Percentiles rank a stretch among this genome's conserved stretches.
Conservation (phyloP, 2,329 filamentous ascomycete genomes). For the Aureobasidium vineae region DNA sequence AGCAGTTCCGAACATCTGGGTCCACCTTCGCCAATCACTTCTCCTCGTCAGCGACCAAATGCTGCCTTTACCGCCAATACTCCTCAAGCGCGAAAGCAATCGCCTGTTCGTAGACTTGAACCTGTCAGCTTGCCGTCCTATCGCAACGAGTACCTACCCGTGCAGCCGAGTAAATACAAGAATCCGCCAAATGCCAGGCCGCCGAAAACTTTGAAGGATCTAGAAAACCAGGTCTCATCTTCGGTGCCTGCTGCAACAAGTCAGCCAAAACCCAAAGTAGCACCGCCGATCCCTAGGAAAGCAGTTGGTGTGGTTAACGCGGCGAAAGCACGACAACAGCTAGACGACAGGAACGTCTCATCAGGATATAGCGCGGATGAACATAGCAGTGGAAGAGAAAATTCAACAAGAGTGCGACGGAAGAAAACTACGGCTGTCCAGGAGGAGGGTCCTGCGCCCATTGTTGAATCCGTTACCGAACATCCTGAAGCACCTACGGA, state of each 20-base stretch:
- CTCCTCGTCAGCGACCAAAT: background rate
- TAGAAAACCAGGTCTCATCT: constrained; percentile 18
- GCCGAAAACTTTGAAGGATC: constrained; percentile 28
- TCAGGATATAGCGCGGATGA: constrained; percentile 27
- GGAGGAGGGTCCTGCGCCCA: background rate
- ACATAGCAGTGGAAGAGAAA: constrained; percentile 26
- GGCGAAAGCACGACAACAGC: constrained; percentile 36
- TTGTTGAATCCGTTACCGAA: background rate
- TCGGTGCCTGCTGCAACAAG: constrained; percentile 8
- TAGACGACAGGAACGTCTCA: constrained; percentile 33
- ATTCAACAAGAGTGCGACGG: constrained; percentile 40
- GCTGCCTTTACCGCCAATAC: constrained; percentile 17
- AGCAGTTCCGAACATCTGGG: constrained; percentile 24
- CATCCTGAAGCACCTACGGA: background rate
- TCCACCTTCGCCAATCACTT: constrained; percentile 23
- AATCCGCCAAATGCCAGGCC: constrained; percentile 34
- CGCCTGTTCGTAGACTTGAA: constrained; percentile 24
- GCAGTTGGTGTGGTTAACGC: constrained; percentile 40
- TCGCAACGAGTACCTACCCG: constrained; percentile 51
- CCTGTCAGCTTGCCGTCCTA: constrained; percentile 42
- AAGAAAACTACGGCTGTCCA: constrained; percentile 35
- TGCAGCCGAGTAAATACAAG: constrained; percentile 37
- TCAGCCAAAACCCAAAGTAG: constrained; percentile 15
- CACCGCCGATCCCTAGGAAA: constrained; percentile 38
- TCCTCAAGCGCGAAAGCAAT: constrained; percentile 25